phyloP scores from a whole-genome alignment of 345 rosid genomes.

The Euphorbia tirucalli region DNA sequence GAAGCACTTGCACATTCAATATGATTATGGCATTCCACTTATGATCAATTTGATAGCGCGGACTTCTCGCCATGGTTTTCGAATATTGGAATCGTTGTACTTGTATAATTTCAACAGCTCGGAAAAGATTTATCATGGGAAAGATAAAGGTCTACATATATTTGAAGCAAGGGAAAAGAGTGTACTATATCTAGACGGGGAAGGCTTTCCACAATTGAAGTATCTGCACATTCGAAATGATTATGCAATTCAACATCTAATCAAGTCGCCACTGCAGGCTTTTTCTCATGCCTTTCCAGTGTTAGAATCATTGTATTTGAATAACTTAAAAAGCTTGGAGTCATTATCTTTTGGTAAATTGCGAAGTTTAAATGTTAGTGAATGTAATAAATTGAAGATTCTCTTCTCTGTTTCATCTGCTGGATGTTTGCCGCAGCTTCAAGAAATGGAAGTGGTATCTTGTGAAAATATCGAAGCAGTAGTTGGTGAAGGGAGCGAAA shows the following conservation, averaged over 20 bases:
- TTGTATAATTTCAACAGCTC: not conserved
- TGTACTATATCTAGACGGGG: not conserved
- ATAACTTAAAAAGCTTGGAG: not conserved
- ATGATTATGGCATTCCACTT: not conserved
- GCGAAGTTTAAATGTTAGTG: not conserved
- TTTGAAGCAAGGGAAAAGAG: not conserved
- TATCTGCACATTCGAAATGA: not conserved
- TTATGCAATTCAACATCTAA: not conserved
- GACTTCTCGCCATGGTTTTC: not conserved
- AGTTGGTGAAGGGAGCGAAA: not conserved
- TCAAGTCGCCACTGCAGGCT: not conserved
- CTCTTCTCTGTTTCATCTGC: slow-evolving; percentile 17
- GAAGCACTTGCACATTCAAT: not conserved
- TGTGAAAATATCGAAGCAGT: slow-evolving; percentile 15
- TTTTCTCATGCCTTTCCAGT: slow-evolving; percentile 5
- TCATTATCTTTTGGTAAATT: slow-evolving; percentile 15
- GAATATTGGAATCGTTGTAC: not conserved
- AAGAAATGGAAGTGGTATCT: not conserved
- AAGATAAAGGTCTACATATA: no score
- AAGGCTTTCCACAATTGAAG: slow-evolving; percentile 8
- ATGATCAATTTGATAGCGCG: not conserved
- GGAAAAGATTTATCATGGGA: slow-evolving; percentile 19
- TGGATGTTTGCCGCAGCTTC: not conserved
- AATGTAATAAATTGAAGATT: slow-evolving; percentile 9
- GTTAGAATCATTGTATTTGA: not conserved